Base-by-base conservation (phyloP, 2,329 filamentous ascomycete species). In the Kalmusia sp. region DNA sequence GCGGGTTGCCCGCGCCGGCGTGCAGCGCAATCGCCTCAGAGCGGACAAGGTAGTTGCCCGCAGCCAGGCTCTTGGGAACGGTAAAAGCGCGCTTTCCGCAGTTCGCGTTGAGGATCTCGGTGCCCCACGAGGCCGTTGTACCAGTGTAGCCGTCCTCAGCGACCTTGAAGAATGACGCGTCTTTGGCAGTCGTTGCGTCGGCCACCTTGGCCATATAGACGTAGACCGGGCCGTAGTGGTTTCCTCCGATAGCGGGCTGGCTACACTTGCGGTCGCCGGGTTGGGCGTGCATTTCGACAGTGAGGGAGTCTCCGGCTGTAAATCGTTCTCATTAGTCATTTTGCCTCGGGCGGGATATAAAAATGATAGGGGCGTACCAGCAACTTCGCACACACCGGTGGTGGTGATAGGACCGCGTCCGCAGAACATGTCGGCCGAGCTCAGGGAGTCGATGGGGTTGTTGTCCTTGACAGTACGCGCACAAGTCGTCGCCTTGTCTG, bases 21-120 rank as follows among this genome's bases (percentile, higher is more conserved):
- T 74, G 71, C 14, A 73, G 62, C 9, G 71, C 70, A 39, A 72
- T 64, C 4, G 56, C 69, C 62, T 74, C 71, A 39, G 70, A 59
- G 7, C 70, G 64, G 19, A 72, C 69, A 6, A 74, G 63, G 52
- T 72, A 74, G 51, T 73, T 61, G 14, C 71, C 69, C 4, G 57
- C 28, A 15, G 70, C 71, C 21, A 73, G 52, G 51, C 48, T 65
- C 60, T 67, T 72, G 44, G 71, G 71, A 7, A 74, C 71, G 9
- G 67, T 70, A 51, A 74, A 74, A 2, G 69, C 56, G 31, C 66
- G 59, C 62, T 73, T 74, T 44, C 70, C 70, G 55, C 70, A 73
- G 64, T 74, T 74, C 19, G 71, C 70, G 57, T 73, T 74, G 44
- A 74, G 67, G 55, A 72, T 72, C 62, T 74, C 69, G 14, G 71